These are phyloP conservation scores for Penicillium griseofulvum DNA, from an alignment of 2,329 filamentous ascomycete genomes.

Conservation along the genomic window DNA sequence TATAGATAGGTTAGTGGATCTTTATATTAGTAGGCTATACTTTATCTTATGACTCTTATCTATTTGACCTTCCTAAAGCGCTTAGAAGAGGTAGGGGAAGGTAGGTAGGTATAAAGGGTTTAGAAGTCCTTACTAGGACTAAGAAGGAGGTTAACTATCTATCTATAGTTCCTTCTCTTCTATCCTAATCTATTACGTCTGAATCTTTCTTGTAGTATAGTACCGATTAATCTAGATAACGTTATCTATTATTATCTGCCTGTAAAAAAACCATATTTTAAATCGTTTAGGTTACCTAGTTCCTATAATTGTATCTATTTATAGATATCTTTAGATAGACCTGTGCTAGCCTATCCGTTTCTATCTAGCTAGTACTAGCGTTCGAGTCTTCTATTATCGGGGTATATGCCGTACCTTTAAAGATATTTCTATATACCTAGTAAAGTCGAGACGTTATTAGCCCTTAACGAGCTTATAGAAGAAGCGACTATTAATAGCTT, in stretches of 20 bases:
- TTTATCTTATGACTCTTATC: background rate
- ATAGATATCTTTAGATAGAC: background rate
- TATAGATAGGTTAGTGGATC: background rate
- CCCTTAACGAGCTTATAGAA: conserved; percentile 1
- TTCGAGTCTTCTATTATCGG: conserved; percentile 1
- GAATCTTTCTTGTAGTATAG: conserved; percentile 3
- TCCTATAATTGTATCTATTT: background rate
- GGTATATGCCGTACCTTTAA: background rate
- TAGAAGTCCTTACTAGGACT: background rate
- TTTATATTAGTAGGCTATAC: background rate
- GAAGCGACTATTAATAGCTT: conserved; percentile 1
- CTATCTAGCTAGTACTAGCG: background rate
- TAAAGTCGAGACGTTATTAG: conserved; percentile 2
- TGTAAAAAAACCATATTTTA: conserved; percentile 2
- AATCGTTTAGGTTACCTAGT: background rate
- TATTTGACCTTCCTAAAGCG: background rate
- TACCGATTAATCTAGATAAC: conserved; percentile 6
- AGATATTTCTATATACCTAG: background rate
- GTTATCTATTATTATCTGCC: conserved; percentile 5
- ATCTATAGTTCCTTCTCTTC: background rate
- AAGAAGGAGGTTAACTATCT: conserved; percentile 1
- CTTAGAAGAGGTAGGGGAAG: background rate
- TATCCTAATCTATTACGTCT: background rate
- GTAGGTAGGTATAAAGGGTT: conserved; percentile 3
- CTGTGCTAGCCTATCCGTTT: background rate